Percentiles rank a stretch among this genome's conserved stretches.
phyloP scores from a whole-genome alignment of 177 flowering plant genomes.

The Vitis hybrid region DNA sequence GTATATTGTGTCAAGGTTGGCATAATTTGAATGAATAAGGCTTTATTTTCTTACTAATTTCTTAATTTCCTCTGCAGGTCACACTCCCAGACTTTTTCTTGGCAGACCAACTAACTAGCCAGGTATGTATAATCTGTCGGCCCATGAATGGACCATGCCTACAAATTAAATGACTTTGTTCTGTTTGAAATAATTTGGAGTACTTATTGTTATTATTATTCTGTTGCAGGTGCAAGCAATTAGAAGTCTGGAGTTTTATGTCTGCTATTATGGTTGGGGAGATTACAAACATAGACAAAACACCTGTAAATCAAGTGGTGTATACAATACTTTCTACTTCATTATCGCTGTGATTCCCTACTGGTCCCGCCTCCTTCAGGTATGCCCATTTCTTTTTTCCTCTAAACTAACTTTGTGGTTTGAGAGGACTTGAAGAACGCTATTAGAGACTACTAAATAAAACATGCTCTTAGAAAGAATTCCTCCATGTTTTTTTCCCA shows the following conservation, averaged over 20 bases:
- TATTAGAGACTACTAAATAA: too few relatives aligned
- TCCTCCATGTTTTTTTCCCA: not conserved
- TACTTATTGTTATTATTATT: not conserved
- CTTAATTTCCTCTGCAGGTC: constrained; percentile 40
- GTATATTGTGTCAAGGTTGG: not conserved
- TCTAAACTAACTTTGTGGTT: not conserved
- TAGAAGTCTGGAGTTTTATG: constrained; percentile 7
- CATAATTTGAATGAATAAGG: too few relatives aligned
- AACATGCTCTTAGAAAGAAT: too few relatives aligned
- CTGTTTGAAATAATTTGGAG: too few relatives aligned
- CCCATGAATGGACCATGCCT: not conserved
- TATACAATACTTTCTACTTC: constrained; percentile 22
- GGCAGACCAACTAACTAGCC: constrained; percentile 79
- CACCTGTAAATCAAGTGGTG: constrained; percentile 18
- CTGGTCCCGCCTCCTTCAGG: constrained; percentile 27
- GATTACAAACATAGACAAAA: too few relatives aligned
- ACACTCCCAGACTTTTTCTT: constrained; percentile 76
- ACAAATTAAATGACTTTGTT: too few relatives aligned
- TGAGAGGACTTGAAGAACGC: too few relatives aligned
- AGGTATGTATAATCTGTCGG: constrained; percentile 19
- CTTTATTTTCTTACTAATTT: too few relatives aligned
- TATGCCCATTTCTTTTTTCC: not conserved
- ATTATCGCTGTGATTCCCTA: constrained; percentile 29
- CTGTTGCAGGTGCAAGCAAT: constrained; percentile 23
- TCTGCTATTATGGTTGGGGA: too few relatives aligned